phyloP scores from a whole-genome alignment of 495 filamentous ascomycete genomes.

The Letharia columbiana region DNA sequence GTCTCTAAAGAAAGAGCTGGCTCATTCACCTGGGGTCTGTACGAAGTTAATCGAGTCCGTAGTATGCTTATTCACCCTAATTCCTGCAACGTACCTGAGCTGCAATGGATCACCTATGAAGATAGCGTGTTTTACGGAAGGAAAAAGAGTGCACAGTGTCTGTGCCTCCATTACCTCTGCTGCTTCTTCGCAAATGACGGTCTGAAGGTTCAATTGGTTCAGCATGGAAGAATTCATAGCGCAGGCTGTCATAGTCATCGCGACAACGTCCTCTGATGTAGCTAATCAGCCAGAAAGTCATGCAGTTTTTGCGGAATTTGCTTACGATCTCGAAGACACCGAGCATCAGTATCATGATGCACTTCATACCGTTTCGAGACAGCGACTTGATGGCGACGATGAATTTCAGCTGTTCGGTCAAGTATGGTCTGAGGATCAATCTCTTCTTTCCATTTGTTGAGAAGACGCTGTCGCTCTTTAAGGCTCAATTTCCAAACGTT shows the following conservation, averaged over 20 bases:
- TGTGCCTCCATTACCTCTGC: slow-evolving; percentile 49
- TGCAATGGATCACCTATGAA: slow-evolving; percentile 51
- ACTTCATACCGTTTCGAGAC: slow-evolving; percentile 14
- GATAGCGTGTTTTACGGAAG: slow-evolving; percentile 46
- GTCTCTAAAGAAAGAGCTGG: slow-evolving; percentile 46
- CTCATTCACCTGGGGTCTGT: slow-evolving; percentile 48
- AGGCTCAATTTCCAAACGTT: slow-evolving; percentile 19
- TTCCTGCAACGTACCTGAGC: slow-evolving; percentile 24
- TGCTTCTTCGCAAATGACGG: slow-evolving; percentile 50
- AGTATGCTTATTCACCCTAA: neutral
- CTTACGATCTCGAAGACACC: slow-evolving; percentile 21
- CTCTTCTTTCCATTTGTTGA: slow-evolving; percentile 22
- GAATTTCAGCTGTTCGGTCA: slow-evolving; percentile 24
- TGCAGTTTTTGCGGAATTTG: neutral
- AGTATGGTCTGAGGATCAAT: slow-evolving; percentile 20
- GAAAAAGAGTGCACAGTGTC: slow-evolving; percentile 46
- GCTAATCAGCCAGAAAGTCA: neutral
- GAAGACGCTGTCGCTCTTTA: slow-evolving; percentile 16
- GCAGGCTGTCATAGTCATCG: slow-evolving; percentile 32
- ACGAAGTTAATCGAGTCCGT: neutral
- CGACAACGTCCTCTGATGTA: slow-evolving; percentile 27
- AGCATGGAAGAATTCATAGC: slow-evolving; percentile 28
- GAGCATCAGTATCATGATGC: slow-evolving; percentile 19
- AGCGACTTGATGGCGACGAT: slow-evolving; percentile 23
- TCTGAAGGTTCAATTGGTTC: slow-evolving; percentile 24